These are phyloP conservation scores for Albugo candida DNA, from an alignment of 352 stramenopile genomes.

Conservation along the genomic window DNA sequence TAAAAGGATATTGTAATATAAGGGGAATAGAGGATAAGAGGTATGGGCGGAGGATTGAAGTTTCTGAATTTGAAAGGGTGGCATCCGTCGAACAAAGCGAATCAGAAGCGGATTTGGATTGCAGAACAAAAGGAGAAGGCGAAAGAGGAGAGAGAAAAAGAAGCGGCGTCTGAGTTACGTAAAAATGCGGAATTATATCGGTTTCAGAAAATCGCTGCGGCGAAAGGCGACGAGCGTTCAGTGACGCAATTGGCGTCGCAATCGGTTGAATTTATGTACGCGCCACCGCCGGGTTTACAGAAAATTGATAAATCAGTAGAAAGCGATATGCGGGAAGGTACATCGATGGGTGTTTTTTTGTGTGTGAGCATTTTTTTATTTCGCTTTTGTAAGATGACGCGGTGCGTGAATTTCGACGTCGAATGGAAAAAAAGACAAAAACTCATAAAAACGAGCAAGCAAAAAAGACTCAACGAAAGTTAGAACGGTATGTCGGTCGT, in stretches of 20 bases:
- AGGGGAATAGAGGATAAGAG: too few species aligned
- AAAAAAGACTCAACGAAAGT: slow-evolving; percentile 16
- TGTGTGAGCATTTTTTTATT: too few species aligned
- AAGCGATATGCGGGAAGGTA: slow-evolving; percentile 15
- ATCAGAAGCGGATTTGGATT: slow-evolving; percentile 75
- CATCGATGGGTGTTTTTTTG: neutral
- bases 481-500: slow-evolving; percentile 56
- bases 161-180: slow-evolving; percentile 48
- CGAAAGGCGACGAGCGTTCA: slow-evolving; percentile 28
- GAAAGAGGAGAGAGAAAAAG: slow-evolving; percentile 22
- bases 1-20: too few species aligned
- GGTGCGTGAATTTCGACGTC: slow-evolving; percentile 38
- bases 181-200: slow-evolving; percentile 26
- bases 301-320: slow-evolving; percentile 16
- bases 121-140: slow-evolving; percentile 50
- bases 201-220: slow-evolving; percentile 36
- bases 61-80: slow-evolving; percentile 70
- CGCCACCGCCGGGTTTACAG: slow-evolving; percentile 37
- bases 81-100: slow-evolving; percentile 56
- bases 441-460: slow-evolving; percentile 3
- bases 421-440: slow-evolving; percentile 18
- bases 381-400: slow-evolving; percentile 23
- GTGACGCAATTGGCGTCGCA: slow-evolving; percentile 20
- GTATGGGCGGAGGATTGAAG: slow-evolving; percentile 14
- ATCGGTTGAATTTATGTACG: slow-evolving; percentile 61